phyloP scores from a whole-genome alignment of 2,329 filamentous ascomycete genomes.

The Cercospora sp. region DNA sequence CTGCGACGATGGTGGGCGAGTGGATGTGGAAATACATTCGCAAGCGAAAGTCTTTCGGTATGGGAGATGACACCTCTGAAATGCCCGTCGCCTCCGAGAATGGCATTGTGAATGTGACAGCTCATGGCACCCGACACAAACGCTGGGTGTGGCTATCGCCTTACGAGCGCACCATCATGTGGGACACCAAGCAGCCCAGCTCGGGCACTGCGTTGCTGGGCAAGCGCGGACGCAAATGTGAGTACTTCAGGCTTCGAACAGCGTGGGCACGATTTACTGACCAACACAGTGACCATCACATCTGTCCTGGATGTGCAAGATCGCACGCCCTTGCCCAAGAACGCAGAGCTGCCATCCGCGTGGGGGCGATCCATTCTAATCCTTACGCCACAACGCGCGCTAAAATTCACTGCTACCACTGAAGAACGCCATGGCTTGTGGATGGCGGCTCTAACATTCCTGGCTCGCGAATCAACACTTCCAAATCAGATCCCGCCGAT shows the following conservation, averaged over 20 bases:
- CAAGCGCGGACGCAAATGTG: constrained; percentile 91
- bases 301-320: constrained; percentile 97
- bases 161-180: constrained; percentile 93
- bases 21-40: constrained; percentile 94
- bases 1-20: constrained; percentile 97
- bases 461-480: constrained; percentile 74
- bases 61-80: constrained; percentile 54
- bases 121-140: constrained; percentile 74
- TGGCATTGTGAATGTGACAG: constrained; percentile 63
- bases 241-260: constrained; percentile 46
- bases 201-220: constrained; percentile 85
- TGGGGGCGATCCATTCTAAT: constrained; percentile 96
- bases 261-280: constrained; percentile 16
- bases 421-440: constrained; percentile 90
- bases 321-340: constrained; percentile 78
- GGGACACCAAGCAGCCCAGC: constrained; percentile 96
- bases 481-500: constrained; percentile 31
- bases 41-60: constrained; percentile 85
- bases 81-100: constrained; percentile 57
- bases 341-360: constrained; percentile 42
- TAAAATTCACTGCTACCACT: constrained; percentile 88
- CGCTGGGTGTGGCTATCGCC: constrained; percentile 98
- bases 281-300: constrained; percentile 76
- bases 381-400: constrained; percentile 83
- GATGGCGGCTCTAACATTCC: constrained; percentile 90